Base-by-base conservation (phyloP, 768 basidiomycete genomes). In the Rhizopogon roseolus region DNA sequence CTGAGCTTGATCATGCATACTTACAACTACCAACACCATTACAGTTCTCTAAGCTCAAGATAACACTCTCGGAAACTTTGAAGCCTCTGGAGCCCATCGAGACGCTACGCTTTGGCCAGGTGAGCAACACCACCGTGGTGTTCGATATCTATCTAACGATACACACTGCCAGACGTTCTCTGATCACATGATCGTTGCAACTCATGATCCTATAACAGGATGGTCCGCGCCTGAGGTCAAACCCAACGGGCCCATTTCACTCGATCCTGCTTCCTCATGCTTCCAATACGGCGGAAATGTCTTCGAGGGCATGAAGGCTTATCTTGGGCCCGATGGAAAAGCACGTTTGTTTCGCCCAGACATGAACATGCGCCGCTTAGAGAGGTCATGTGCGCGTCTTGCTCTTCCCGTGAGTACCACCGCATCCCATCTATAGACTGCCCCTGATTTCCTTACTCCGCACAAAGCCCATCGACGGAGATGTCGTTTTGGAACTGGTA, bases 281-380 rank as follows among this genome's bases (percentile, higher is more conserved):
- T 74, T 88, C 52, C 86, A 88, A 55, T 88, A 88, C 59, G 79
- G 80, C n/a, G 61, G 72, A 6, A 76, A 73, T 61, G 68, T 76
- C 36, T 86, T 85, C 62, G 86, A 88, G 61, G 82, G 86, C 5
- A 78, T 86, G 78, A 88, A 88, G 83, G 88, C 90, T 0, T 89
- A 88, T 66, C 54, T 81, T 1, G 85, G 81, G 9, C 79, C 82
- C n/a, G 77, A 89, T 54, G 92, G 91, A 1, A 79, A 81, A 49
- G 77, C 84, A 1, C 76, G 88, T 6, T 70, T 96, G 37, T 97
- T 97, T 76, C 76, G 93, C 32, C 93, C 93, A 0, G 77, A 90
- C 29, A 71, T 80, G 67, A 96, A 96, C 68, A 93, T 95, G 90
- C 79, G 78, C 27, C 86, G 94, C 27, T 78, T 98, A 69, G 74